Evolutionary conservation across 495 filamentous ascomycete genomes (phyloP), one percentile per base, ranked within the genome.

Genomic region (Schizothecium vesticola): DNA sequence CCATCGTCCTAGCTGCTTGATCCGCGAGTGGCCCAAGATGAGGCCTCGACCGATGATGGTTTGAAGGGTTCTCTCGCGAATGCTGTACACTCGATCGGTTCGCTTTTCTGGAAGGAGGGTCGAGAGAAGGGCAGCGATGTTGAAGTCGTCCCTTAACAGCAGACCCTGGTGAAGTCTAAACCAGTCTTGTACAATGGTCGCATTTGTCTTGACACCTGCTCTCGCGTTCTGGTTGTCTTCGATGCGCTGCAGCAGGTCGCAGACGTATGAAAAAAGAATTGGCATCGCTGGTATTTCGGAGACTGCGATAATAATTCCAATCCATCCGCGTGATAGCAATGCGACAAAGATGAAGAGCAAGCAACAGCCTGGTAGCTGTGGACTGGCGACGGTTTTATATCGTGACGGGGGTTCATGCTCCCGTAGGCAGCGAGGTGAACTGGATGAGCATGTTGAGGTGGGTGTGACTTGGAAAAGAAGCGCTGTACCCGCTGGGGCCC

Each of bases 21-120:
- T 77, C 12, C 91, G 81, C 0, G 82, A 86, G 7, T 75, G 75
- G 10, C 89, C 87, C 13, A 95, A 79, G 6, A 82, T 71, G 26
- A 94, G 77, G 28, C 85, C 87, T 68, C 89, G 85, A 12, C 85
- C 86, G 12, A 96, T 83, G 21, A 89, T 81, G 28, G 81, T 82
- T 43, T 88, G 85, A 1, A 96, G 80, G 3, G 80, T 82, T 13
- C 76, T 76, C 19, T 85, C 82, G 68, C 91, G 84, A 1, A 95
- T 78, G 66, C 79, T 80, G 74, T 93, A 96, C 10, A 92, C 89
- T 24, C 92, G 84, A 74, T 96, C 93, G 0, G 84, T 84, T 65
- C 92, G 82, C 71, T 86, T 88, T 67, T 91, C 88, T 0, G 93
- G 93, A 21, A 93, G 84, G 16, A 96, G 80, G 28, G 88, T 86